Conservation (phyloP, 169 alveolate genomes). For the Eimeria falciformis region DNA sequence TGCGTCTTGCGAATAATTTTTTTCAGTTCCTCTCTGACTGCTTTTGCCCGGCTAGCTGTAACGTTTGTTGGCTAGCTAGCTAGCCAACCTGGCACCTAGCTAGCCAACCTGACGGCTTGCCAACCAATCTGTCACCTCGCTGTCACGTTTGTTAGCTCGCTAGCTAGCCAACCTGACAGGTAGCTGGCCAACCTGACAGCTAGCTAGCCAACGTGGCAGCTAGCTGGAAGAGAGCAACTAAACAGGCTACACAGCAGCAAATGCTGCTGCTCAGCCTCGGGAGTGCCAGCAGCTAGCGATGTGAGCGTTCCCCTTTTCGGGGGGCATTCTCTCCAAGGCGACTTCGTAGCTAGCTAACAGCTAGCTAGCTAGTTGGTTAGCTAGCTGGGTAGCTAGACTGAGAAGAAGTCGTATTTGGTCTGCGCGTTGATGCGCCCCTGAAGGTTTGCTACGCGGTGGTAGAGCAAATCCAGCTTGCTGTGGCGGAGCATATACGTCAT, state of each 20-base stretch:
- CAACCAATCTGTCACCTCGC: not conserved
- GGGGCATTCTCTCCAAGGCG: not conserved
- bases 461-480: constrained; percentile 49
- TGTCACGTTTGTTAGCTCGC: not conserved
- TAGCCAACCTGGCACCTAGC: not conserved
- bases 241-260: not conserved
- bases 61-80: constrained; percentile 5
- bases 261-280: not conserved
- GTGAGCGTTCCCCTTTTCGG: not conserved
- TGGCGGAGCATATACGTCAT: constrained; percentile 21
- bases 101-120: not conserved
- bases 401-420: constrained; percentile 65
- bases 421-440: constrained; percentile 71
- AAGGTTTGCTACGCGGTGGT: constrained; percentile 60
- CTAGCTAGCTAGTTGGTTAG: not conserved
- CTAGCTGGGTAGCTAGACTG: constrained; percentile 44
- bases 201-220: not conserved
- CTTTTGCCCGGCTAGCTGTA: not conserved
- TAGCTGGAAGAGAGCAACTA: not conserved
- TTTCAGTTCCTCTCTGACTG: no score
- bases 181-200: not conserved
- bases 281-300: constrained; percentile 8
- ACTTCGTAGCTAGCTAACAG: not conserved
- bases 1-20: not conserved
- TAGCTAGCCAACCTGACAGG: not conserved